A percentile compares a stretch with the other conserved stretches of the same genome.
Conservation (phyloP, 2,329 filamentous ascomycete species). For the Penicillium digitatum region DNA sequence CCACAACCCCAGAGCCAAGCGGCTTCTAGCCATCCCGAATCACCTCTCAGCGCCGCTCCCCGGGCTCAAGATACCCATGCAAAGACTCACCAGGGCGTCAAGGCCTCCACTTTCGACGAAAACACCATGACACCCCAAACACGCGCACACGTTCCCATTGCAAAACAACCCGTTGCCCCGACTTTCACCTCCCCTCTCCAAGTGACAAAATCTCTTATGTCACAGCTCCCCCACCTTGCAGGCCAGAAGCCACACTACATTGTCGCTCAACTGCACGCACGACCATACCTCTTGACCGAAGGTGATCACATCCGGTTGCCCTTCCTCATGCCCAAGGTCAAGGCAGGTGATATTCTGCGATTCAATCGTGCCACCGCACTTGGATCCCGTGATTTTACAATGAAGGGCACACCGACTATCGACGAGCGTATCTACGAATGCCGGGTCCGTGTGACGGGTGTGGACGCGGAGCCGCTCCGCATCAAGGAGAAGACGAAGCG, state of each 20-base stretch:
- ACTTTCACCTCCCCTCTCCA: constrained; percentile 38
- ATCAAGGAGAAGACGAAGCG: constrained; percentile 77
- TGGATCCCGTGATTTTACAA: constrained; percentile 83
- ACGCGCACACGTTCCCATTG: constrained; percentile 26
- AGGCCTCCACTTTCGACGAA: constrained; percentile 9
- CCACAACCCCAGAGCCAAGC: constrained; percentile 30
- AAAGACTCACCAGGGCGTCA: constrained; percentile 9
- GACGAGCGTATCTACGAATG: constrained; percentile 83
- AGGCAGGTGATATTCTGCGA: constrained; percentile 78
- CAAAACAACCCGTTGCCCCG: constrained; percentile 39
- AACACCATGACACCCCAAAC: constrained; percentile 19
- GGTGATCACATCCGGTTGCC: constrained; percentile 74
- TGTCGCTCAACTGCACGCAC: constrained; percentile 46
- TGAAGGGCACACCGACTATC: constrained; percentile 76
- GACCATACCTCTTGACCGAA: constrained; percentile 51
- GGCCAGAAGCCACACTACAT: constrained; percentile 48
- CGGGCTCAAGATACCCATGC: constrained; percentile 26
- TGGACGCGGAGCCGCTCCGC: constrained; percentile 74
- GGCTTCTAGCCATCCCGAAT: constrained; percentile 28
- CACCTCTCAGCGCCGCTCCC: constrained; percentile 27
- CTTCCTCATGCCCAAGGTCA: constrained; percentile 71
- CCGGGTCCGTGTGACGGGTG: constrained; percentile 76
- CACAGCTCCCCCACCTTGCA: constrained; percentile 43
- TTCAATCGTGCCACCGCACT: constrained; percentile 79
- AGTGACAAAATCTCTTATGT: constrained; percentile 41